These are phyloP conservation scores for Plectosphaerella plurivora DNA, from an alignment of 2,329 filamentous ascomycete species.

Conservation along the genomic window DNA sequence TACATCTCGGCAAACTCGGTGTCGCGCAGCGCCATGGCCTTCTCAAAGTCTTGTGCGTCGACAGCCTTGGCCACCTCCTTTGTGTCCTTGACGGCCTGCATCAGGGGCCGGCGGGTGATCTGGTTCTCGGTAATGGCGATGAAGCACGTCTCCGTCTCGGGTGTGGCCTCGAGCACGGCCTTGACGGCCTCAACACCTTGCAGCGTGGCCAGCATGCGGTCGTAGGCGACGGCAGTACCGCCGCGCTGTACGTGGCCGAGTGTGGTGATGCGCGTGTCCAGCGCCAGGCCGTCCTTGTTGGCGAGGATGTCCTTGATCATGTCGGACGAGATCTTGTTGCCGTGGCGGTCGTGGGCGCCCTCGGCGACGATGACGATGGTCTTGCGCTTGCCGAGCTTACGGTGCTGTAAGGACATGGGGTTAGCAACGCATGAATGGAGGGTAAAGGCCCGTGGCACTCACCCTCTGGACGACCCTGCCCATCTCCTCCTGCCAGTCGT, in stretches of 20 bases:
- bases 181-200: conserved; percentile 94
- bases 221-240: conserved; percentile 87
- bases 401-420: conserved; percentile 56
- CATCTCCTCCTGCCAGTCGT: conserved; percentile 90
- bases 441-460: conserved; percentile 14
- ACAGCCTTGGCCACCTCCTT: conserved; percentile 81
- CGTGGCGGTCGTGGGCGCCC: conserved; percentile 79
- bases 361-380: conserved; percentile 98
- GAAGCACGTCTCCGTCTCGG: conserved; percentile 86
- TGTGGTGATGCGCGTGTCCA: conserved; percentile 93
- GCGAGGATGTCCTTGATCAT: conserved; percentile 89
- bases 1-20: conserved; percentile 93
- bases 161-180: conserved; percentile 83
- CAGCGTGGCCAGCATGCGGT: conserved; percentile 86
- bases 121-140: conserved; percentile 98
- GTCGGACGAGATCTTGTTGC: conserved; percentile 76
- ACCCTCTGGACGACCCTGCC: conserved; percentile 70
- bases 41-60: conserved; percentile 77
- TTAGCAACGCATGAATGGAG: background rate
- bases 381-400: conserved; percentile 85
- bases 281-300: conserved; percentile 65
- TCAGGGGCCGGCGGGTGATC: conserved; percentile 83
- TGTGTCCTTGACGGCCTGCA: conserved; percentile 84
- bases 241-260: conserved; percentile 97
- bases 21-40: conserved; percentile 83